Evolutionary conservation across 2,329 filamentous ascomycete genomes (phyloP).

Genomic region (Cryoendolithus antarcticus): DNA sequence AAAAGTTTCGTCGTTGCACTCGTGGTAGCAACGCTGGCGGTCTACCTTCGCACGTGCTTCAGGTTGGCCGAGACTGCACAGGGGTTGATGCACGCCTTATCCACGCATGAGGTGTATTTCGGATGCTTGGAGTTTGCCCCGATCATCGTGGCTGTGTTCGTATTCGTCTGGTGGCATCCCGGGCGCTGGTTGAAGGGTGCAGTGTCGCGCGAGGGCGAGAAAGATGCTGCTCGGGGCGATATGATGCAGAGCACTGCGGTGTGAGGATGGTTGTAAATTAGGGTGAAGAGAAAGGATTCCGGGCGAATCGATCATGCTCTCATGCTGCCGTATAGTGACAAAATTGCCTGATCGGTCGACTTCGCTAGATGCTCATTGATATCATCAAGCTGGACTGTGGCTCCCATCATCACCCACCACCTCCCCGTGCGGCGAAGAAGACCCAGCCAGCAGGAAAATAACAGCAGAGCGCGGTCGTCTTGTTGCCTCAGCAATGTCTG

Average conservation of each 20-base stretch:
- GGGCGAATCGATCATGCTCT: too few species aligned
- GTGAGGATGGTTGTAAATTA: background rate
- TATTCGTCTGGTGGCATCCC: slow-evolving; percentile 36
- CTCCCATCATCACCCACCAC: slow-evolving; percentile 11
- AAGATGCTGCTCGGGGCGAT: background rate
- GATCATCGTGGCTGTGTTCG: slow-evolving; percentile 36
- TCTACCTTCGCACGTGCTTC: slow-evolving; percentile 43
- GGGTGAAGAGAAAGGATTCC: background rate
- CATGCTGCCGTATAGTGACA: slow-evolving; percentile 2
- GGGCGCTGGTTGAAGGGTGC: slow-evolving; percentile 22
- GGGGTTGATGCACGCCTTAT: slow-evolving; percentile 34
- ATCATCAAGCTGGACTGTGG: slow-evolving; percentile 8
- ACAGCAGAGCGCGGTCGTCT: slow-evolving; percentile 9
- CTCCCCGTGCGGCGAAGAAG: slow-evolving; percentile 10
- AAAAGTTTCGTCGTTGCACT: slow-evolving; percentile 33
- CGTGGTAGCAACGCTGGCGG: slow-evolving; percentile 32
- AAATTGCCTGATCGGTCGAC: slow-evolving; percentile 4
- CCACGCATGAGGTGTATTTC: slow-evolving; percentile 42
- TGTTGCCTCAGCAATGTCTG: slow-evolving; percentile 7
- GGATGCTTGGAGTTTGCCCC: slow-evolving; percentile 43
- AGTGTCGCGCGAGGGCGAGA: slow-evolving; percentile 1
- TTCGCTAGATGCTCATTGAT: slow-evolving; percentile 9
- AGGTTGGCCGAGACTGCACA: slow-evolving; percentile 43
- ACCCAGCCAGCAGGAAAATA: slow-evolving; percentile 12
- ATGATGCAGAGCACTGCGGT: background rate